Evolutionary conservation across 2,329 filamentous ascomycete genomes (phyloP).

Genomic region (Penicillium oxalicum): DNA sequence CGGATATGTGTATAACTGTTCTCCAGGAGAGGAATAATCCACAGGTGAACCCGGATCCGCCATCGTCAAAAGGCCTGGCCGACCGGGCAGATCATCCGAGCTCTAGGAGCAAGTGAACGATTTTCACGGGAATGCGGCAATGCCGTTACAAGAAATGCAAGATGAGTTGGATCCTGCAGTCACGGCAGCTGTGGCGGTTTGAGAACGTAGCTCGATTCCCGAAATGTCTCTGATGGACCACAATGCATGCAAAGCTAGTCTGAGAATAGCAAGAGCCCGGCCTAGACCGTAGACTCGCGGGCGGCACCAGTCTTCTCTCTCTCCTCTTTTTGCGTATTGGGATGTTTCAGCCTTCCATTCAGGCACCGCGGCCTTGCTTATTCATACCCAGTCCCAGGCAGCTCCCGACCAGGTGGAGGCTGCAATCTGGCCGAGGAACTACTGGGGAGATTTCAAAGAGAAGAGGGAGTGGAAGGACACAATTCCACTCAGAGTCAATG

Average conservation of each 20-base stretch:
- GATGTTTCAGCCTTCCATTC: slow-evolving; percentile 3
- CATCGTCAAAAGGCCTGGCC: slow-evolving; percentile 8
- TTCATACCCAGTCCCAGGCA: slow-evolving; percentile 13
- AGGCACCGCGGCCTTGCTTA: slow-evolving; percentile 16
- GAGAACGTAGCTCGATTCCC: neutral
- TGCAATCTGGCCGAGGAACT: no score
- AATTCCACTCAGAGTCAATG: no score
- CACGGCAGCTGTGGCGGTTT: neutral
- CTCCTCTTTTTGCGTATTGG: slow-evolving; percentile 1
- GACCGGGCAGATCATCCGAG: neutral
- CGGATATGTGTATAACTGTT: slow-evolving; percentile 26
- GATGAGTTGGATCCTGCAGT: neutral
- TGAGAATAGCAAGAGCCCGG: slow-evolving; percentile 8
- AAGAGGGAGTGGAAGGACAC: no score
- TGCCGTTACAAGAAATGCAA: no score
- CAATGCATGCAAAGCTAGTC: slow-evolving; percentile 6
- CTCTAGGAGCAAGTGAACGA: no score
- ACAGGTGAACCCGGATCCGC: slow-evolving; percentile 12
- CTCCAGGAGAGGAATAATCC: slow-evolving; percentile 8
- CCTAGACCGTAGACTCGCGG: slow-evolving; percentile 15
- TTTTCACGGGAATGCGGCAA: no score
- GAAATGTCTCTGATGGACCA: slow-evolving; percentile 5
- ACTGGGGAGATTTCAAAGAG: no score
- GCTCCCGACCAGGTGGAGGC: slow-evolving; percentile 12
- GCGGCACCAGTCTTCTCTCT: slow-evolving; percentile 9